Evolutionary conservation across 257 asterid species (phyloP), one percentile per base, ranked within the genome.

Genomic region (Lantana camara): DNA sequence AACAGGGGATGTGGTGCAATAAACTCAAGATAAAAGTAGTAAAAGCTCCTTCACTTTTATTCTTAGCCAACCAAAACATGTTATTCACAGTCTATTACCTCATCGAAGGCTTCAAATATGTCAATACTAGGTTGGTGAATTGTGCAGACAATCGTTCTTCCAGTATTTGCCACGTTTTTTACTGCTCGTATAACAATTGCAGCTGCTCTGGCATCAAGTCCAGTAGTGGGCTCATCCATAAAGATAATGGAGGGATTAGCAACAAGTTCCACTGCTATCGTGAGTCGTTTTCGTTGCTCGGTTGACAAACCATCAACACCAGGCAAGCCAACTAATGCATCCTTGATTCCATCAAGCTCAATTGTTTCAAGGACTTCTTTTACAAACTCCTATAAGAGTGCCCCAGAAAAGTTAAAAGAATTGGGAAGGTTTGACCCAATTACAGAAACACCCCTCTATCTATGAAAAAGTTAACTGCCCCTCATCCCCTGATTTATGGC

Each of bases 171-270:
- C 52, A 83, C 85, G 41, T 83, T 83, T 69, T 80, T 83, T 14
- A 80, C 87, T 22, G 81, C 85, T 47, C 87, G 77, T 78, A 78
- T 83, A 32, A 83, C 90, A 51, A 83, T 80, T 9, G 90, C 84
- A 40, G 90, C 90, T 48, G 90, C 74, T 62, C 90, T 75, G 27
- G 90, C 90, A 29, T 83, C 90, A 51, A 83, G 58, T 53, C 87
- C 87, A 22, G 90, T 80, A 32, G 90, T 83, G 9, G 87, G 90
- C 60, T 83, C 87, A 49, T 83, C 90, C 79, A 83, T 62, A 58
- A 83, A 80, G 45, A 83, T 78, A 44, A 83, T 66, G 12, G 87
- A 83, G 4, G 90, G 90, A 40, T 83, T 83, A 20, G 90, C 87
- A 11, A 83, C 87, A 7, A 83, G 83, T 59, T 83, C 87, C 41